A percentile compares a stretch with the other conserved stretches of the same genome.
Evolutionary conservation across 1,139 yeast species (phyloP).

Genomic region (Saccharomyces hybrid): DNA sequence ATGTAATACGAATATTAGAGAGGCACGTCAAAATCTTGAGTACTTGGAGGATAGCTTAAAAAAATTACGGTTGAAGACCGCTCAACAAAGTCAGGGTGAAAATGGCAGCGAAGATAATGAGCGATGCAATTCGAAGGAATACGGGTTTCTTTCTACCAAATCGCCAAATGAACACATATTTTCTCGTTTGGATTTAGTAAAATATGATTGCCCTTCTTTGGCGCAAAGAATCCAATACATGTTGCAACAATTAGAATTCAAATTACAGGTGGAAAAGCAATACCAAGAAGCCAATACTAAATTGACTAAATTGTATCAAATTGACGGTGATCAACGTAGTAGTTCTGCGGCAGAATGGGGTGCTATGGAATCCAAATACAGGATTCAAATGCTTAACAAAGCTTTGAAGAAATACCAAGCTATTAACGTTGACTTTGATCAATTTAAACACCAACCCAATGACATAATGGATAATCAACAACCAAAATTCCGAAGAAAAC

Average conservation of each 20-base stretch:
- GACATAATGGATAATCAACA: slow-evolving; percentile 48
- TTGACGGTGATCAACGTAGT: slow-evolving; percentile 84
- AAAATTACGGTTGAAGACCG: slow-evolving; percentile 44
- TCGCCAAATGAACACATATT: slow-evolving; percentile 30
- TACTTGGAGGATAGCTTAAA: slow-evolving; percentile 73
- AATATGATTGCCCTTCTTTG: slow-evolving; percentile 87
- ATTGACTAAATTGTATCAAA: slow-evolving; percentile 71
- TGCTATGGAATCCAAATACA: slow-evolving; percentile 71
- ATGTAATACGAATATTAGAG: slow-evolving; percentile 85
- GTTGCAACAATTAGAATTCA: slow-evolving; percentile 90
- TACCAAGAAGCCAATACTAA: slow-evolving; percentile 90
- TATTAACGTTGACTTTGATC: slow-evolving; percentile 56
- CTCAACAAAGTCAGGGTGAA: slow-evolving; percentile 2
- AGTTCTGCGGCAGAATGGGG: slow-evolving; percentile 89
- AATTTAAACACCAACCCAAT: slow-evolving; percentile 44
- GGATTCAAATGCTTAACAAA: slow-evolving; percentile 75
- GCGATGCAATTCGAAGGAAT: slow-evolving; percentile 10
- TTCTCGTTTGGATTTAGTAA: slow-evolving; percentile 71
- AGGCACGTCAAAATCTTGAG: slow-evolving; percentile 84
- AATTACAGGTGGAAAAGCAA: slow-evolving; percentile 87
- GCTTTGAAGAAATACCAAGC: slow-evolving; percentile 83
- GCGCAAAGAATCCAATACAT: slow-evolving; percentile 94
- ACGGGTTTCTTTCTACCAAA: slow-evolving; percentile 26
- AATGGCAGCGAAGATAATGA: slow-evolving; percentile 4
- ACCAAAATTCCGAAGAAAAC: slow-evolving; percentile 71